Conservation (phyloP, 1,284 basidiomycete species). For the Grifola frondosa region DNA sequence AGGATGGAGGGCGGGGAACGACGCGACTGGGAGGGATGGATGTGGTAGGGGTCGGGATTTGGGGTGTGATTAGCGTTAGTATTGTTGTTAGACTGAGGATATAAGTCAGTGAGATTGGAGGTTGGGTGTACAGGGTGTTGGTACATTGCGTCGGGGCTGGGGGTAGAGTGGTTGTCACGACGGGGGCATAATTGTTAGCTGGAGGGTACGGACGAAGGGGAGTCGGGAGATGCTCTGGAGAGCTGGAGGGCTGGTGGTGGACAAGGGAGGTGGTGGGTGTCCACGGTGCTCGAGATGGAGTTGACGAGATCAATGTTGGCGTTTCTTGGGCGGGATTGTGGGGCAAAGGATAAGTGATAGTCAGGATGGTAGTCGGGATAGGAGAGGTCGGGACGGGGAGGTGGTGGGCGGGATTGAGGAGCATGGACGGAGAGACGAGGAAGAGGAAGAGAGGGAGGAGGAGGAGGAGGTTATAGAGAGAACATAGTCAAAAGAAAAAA, state of each 20-base stretch:
- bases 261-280: constrained; percentile 14
- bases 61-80: constrained; percentile 27
- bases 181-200: constrained; percentile 21
- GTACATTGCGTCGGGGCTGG: constrained; percentile 17
- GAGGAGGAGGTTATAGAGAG: constrained; percentile 16
- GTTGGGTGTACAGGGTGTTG: constrained; percentile 12
- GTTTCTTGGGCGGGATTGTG: too few relatives aligned
- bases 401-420: constrained; percentile 20
- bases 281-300: constrained; percentile 18
- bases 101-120: constrained; percentile 10
- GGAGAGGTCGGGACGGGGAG: constrained; percentile 13
- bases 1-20: constrained; percentile 24
- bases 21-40: constrained; percentile 13
- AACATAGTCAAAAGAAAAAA: constrained; percentile 2
- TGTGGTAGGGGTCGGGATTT: constrained; percentile 8
- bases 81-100: constrained; percentile 8
- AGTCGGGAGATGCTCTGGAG: constrained; percentile 7
- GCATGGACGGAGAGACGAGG: constrained; percentile 21
- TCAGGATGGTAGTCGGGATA: constrained; percentile 16
- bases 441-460: constrained; percentile 9
- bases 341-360: too few relatives aligned
- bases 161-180: constrained; percentile 14
- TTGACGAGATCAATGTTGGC: too few relatives aligned
- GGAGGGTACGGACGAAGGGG: constrained; percentile 13
- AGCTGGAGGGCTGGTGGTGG: constrained; percentile 5